Evolutionary conservation across 2,329 filamentous ascomycete species (phyloP).

Genomic region (Tricladium varicosporioides): DNA sequence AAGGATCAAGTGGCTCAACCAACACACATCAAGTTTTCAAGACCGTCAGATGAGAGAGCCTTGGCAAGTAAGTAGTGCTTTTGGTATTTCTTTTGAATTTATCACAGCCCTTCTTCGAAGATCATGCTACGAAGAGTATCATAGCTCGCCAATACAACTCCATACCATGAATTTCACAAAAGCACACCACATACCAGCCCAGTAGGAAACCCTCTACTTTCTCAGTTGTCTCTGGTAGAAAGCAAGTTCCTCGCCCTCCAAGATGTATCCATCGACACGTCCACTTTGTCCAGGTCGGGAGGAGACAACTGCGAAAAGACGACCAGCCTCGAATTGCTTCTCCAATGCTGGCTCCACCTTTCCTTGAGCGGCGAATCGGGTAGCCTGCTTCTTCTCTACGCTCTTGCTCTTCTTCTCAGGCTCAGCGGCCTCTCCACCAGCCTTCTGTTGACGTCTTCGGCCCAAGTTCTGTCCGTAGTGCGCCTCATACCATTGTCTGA

Average conservation of each 20-base stretch:
- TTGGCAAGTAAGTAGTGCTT: conserved; percentile 6
- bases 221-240: conserved; percentile 99
- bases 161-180: conserved; percentile 33
- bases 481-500: conserved; percentile 99
- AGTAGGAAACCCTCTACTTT: conserved; percentile 67
- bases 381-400: conserved; percentile 95
- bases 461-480: conserved; percentile 94
- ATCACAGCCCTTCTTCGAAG: conserved; percentile 23
- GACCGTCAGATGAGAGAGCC: not conserved
- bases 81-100: conserved; percentile 31
- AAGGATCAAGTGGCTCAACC: not conserved
- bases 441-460: conserved; percentile 86
- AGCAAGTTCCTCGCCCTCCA: conserved; percentile 98
- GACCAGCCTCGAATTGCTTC: conserved; percentile 99
- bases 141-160: conserved; percentile 30
- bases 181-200: conserved; percentile 31
- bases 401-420: conserved; percentile 86
- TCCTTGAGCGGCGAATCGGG: conserved; percentile 75
- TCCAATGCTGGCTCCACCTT: conserved; percentile 93
- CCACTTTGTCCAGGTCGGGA: conserved; percentile 96
- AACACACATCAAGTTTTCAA: not conserved
- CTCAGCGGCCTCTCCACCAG: conserved; percentile 41
- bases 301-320: conserved; percentile 89
- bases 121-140: conserved; percentile 18
- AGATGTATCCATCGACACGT: conserved; percentile 93